Base-by-base conservation (phyloP, 2,329 filamentous ascomycete species). In the Neofusicoccum sp. region DNA sequence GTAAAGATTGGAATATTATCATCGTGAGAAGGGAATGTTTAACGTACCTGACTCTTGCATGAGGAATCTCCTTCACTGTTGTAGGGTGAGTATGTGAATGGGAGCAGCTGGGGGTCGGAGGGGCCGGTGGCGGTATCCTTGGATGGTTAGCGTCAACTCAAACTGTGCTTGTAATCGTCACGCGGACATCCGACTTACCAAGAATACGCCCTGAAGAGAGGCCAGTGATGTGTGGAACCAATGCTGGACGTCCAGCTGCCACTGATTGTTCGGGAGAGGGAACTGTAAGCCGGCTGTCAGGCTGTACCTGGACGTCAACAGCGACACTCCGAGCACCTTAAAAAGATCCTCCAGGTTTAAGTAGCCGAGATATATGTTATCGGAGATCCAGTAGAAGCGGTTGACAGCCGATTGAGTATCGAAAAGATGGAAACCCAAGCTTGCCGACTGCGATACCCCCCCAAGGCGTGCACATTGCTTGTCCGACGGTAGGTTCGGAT, bases 231-330 rank as follows among this genome's bases (percentile, higher is more conserved):
- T 44, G 5, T 51, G 36, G 26, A 54, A 48, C 33, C 60, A 60
- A 33, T 64, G 38, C 43, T 64, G 51, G 1, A 63, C 48, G n/a
- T 67, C 65, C 3, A 41, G 3, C 44, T 67, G 56, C 64, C 65
- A 67, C 45, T 60, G 47, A 28, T 64, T 56, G 9, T 48, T 20
- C 0, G 63, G 62, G 26, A 66, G 30, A 7, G 51, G 24, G 11
- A 20, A 20, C 20, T 65, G 62, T 3, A 61, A 6, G 14, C 8
- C 16, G 3, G 36, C 54, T 3, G 40, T 33, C 9, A 64, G 24
- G n/a, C 36, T 59, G 30, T 47, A 45, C 16, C 58, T 47, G 20
- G 64, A 48, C 4, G 20, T 40, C 26, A 63, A 31, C 9, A 45
- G 11, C 14, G 30, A 12, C 16, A 38, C n/a, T 5, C 49, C 56